Conservation (phyloP, 139 green algal genomes). For the Coelastrella sp. region DNA sequence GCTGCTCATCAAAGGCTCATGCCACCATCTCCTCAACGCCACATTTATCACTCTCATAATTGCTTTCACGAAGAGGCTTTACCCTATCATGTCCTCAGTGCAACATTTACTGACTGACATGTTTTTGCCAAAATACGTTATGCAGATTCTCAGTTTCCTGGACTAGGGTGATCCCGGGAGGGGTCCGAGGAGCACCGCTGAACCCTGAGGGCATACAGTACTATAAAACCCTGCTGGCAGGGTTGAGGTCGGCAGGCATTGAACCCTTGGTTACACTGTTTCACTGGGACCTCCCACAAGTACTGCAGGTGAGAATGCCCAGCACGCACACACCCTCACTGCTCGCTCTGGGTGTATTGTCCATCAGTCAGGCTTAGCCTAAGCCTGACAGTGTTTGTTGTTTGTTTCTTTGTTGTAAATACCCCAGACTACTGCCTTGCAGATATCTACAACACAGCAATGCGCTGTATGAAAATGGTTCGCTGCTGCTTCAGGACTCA, state of each 20-base stretch:
- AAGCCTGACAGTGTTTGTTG: too few relatives aligned
- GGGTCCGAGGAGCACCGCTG: not conserved
- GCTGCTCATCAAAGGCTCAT: too few relatives aligned
- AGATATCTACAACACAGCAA: too few relatives aligned
- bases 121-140: not conserved
- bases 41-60: too few relatives aligned
- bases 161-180: slow-evolving; percentile 57
- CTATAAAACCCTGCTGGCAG: slow-evolving; percentile 65
- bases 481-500: too few relatives aligned
- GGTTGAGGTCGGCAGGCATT: slow-evolving; percentile 49
- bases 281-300: slow-evolving; percentile 60
- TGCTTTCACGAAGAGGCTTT: too few relatives aligned
- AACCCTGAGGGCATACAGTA: slow-evolving; percentile 49
- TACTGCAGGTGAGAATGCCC: slow-evolving; percentile 6
- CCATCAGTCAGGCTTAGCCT: too few relatives aligned
- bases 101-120: not conserved
- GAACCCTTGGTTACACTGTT: slow-evolving; percentile 63
- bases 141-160: slow-evolving; percentile 64
- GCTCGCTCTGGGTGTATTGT: not conserved
- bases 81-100: not conserved
- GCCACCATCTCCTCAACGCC: too few relatives aligned
- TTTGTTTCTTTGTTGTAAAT: too few relatives aligned
- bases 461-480: too few relatives aligned
- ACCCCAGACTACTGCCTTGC: too few relatives aligned
- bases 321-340: not conserved